A percentile compares a stretch with the other conserved stretches of the same genome.
phyloP scores from a whole-genome alignment of 1,284 basidiomycete species.

The Prillingera fragicola region DNA sequence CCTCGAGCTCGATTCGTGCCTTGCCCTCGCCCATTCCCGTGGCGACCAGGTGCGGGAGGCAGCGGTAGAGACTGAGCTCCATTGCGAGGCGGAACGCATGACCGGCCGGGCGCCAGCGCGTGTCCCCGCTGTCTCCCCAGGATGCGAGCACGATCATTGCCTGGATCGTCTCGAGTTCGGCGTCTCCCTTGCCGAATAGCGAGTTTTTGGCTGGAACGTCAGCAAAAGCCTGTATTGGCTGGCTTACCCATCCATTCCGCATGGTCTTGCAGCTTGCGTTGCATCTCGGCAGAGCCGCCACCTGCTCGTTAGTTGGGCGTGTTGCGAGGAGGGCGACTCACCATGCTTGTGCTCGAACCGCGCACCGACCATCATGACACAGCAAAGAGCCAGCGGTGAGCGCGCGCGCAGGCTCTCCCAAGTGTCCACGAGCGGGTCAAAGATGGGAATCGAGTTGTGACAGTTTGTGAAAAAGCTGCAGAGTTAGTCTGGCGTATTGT shows the following conservation, averaged over 20 bases:
- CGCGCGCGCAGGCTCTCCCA: slow-evolving; percentile 53
- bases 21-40: slow-evolving; percentile 64
- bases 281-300: slow-evolving; percentile 49
- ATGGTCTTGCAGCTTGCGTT: slow-evolving; percentile 54
- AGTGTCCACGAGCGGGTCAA: slow-evolving; percentile 68
- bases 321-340: too few species aligned
- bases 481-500: neutral
- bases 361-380: slow-evolving; percentile 79
- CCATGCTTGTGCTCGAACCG: slow-evolving; percentile 67
- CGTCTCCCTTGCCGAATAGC: slow-evolving; percentile 62
- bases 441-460: slow-evolving; percentile 76
- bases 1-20: slow-evolving; percentile 50
- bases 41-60: slow-evolving; percentile 69
- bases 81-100: slow-evolving; percentile 87
- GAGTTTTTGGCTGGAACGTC: slow-evolving; percentile 56
- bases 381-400: slow-evolving; percentile 51
- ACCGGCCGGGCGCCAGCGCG: slow-evolving; percentile 37
- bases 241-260: slow-evolving; percentile 66
- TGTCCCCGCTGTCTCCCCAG: slow-evolving; percentile 34
- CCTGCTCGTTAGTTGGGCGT: too few species aligned
- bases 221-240: neutral
- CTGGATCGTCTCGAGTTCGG: slow-evolving; percentile 66
- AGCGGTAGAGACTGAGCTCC: slow-evolving; percentile 80
- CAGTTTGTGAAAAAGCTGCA: slow-evolving; percentile 65
- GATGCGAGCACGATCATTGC: slow-evolving; percentile 56